Base-by-base conservation (phyloP, 139 green algal species). In the Chlamydomonas incerta region DNA sequence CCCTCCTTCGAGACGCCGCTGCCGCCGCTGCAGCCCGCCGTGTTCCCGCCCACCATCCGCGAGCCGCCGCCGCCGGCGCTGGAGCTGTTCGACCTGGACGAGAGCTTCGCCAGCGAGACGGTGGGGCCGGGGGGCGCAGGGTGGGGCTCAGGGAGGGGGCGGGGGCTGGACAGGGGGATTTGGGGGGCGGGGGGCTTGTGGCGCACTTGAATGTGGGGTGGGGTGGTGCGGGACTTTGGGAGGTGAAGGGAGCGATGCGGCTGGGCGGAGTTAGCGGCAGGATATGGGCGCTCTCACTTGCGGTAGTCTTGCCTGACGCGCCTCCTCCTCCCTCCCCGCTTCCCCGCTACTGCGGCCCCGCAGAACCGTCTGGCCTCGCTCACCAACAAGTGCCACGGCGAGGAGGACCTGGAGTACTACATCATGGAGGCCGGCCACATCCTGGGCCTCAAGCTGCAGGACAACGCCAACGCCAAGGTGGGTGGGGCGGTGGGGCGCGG, bases 81-180 rank as follows among this genome's bases (percentile, higher is more conserved):
- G 67, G 95, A 98, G 88, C 94, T 97, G 63, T 98, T 97, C 72
- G 95, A 98, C 85, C 87, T 98, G 55, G 95, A 98, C 72, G 95
- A 97, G 68, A 88, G 86, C 73, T 96, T 98, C 87, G 93, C 93
- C 24, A 90, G 86, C 75, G 88, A 95, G 70, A 87, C 92, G 77
- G 93, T 96, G 46, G 69, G 88, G 6, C 46, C 24, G 69, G n/a
- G 41, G 41, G 41, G 6, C 41, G 41, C 41, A 13, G 41, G 41
- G 41, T 50, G 41, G 41, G 41, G n/a, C n/a, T n/a, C n/a, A 13
- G 41, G 41, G 41, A 8, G 8, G 41, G 41, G 41, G 6, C 41
- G 41, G 41, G 41, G 41, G 41, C 41, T 13, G 41, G 41, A 50
- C 41, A 50, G 41, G 41, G 8, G 41, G 41, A 5, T 50, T 50